Base-by-base conservation (phyloP, 2,329 filamentous ascomycete species). In the Colletotrichum musae region DNA sequence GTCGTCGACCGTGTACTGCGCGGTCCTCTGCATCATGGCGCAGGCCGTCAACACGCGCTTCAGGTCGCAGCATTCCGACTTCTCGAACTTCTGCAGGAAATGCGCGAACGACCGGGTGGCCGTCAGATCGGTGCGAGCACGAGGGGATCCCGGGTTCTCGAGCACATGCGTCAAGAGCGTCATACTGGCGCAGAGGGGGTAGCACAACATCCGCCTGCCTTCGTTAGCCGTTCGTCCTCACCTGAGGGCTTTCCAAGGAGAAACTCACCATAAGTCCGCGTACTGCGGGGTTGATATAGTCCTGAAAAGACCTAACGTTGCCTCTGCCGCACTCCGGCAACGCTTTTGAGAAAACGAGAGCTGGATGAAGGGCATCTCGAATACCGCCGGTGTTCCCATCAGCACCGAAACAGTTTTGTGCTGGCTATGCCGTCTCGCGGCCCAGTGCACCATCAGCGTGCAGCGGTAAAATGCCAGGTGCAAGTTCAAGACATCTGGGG, bases 51-150 rank as follows among this genome's bases (percentile, higher is more conserved):
- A 47, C 12, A 71, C 54, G 10, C 58, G 62, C 15, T 58, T 60
- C 21, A 70, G 43, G n/a, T 65, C 61, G 18, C 70, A 71, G 1
- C 53, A 50, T 41, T 71, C 61, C 5, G 63, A 53, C 6, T 54
- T 61, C 48, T 71, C 61, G 6, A 70, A 70, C 21, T 48, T 66
- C n/a, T 71, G 61, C 26, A 71, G 54, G 50, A 71, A 71, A 10
- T 54, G 47, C 2, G 67, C 61, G 24, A 71, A 70, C 2, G 54
- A 67, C 41, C 67, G 53, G 3, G 63, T 70, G 3, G 67, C 51
- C 10, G 58, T 58, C 15, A 71, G 13, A 32, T 70, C 66, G 24
- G 41, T 61, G 9, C 62, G 67, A 16, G 67, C 48, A 13, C 58
- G 61, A 3, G 57, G n/a, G 7, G 52, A 60, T 4, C 43, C 58